A percentile compares a stretch with the other conserved stretches of the same genome.
phyloP scores from a whole-genome alignment of 176 grass and related monocot species.

The Thalia dealbata region DNA sequence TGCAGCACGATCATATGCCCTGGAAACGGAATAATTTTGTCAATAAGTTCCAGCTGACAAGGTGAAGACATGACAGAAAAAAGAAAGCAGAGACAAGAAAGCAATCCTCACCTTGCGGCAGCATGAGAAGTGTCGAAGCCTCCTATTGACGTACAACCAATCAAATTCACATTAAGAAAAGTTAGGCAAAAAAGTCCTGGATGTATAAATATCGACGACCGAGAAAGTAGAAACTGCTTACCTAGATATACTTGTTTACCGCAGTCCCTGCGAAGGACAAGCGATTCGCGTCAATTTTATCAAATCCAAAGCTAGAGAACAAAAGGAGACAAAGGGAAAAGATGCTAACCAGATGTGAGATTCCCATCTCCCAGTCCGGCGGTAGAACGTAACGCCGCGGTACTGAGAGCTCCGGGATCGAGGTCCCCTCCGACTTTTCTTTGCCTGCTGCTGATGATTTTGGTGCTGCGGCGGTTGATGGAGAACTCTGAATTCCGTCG shows the following conservation, averaged over 20 bases:
- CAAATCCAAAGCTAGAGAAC: background rate
- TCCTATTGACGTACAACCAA: background rate
- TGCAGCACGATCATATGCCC: conserved; percentile 16
- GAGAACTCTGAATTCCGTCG: background rate
- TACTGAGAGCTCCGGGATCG: conserved; percentile 14
- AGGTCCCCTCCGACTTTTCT: conserved; percentile 11
- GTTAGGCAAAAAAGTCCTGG: background rate
- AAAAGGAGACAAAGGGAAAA: background rate
- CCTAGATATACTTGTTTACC: conserved; percentile 10
- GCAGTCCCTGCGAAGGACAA: background rate
- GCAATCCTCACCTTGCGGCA: conserved; percentile 6
- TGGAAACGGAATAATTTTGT: background rate
- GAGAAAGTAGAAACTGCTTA: background rate
- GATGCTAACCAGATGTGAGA: conserved; percentile 16
- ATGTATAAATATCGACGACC: background rate
- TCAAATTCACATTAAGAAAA: background rate
- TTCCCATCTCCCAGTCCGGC: conserved; percentile 18
- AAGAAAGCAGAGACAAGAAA: background rate
- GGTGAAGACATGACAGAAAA: background rate
- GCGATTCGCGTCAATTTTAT: background rate
- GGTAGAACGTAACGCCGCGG: conserved; percentile 15
- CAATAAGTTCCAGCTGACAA: background rate
- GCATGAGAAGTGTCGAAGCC: conserved; percentile 15
- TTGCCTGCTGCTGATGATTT: background rate
- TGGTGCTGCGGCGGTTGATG: background rate